Conservation (phyloP, 805 yeast species). For the Kodamaea leandrae region DNA sequence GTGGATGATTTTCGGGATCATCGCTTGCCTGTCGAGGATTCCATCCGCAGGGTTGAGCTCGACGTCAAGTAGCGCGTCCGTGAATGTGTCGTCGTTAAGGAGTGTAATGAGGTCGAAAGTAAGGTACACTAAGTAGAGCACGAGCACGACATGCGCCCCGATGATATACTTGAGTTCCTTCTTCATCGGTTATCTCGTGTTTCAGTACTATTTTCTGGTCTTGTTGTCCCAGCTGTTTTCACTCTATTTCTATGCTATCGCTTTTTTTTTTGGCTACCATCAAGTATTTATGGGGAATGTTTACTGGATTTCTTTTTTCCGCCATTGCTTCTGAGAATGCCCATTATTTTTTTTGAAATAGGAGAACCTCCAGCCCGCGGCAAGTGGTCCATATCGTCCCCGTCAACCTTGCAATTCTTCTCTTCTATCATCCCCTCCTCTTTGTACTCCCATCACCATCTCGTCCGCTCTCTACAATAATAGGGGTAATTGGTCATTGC, state of each 20-base stretch:
- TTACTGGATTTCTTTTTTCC: not conserved
- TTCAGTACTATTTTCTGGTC: not conserved
- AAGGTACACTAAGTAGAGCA: slow-evolving; percentile 55
- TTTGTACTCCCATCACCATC: too few relatives aligned
- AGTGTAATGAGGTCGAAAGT: slow-evolving; percentile 72
- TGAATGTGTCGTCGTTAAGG: slow-evolving; percentile 66
- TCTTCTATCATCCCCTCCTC: too few relatives aligned
- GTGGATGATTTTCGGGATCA: slow-evolving; percentile 88
- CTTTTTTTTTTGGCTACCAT: not conserved
- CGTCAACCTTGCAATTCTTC: too few relatives aligned
- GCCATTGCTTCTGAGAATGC: not conserved
- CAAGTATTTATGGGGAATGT: slow-evolving; percentile 2
- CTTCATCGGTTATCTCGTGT: slow-evolving; percentile 42
- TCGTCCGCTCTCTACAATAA: too few relatives aligned
- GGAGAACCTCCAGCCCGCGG: not conserved
- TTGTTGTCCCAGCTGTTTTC: not conserved
- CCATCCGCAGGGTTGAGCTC: slow-evolving; percentile 59
- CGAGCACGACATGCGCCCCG: slow-evolving; percentile 55
- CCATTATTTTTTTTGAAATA: too few relatives aligned
- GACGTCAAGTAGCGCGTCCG: slow-evolving; percentile 58
- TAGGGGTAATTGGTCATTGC: not conserved
- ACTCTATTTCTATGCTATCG: not conserved
- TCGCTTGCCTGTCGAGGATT: slow-evolving; percentile 43
- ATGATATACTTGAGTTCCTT: slow-evolving; percentile 62
- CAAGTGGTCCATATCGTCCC: too few relatives aligned